These are phyloP conservation scores for Paramecium caudatum DNA, from an alignment of 73 alveolate species.

Conservation along the genomic window DNA sequence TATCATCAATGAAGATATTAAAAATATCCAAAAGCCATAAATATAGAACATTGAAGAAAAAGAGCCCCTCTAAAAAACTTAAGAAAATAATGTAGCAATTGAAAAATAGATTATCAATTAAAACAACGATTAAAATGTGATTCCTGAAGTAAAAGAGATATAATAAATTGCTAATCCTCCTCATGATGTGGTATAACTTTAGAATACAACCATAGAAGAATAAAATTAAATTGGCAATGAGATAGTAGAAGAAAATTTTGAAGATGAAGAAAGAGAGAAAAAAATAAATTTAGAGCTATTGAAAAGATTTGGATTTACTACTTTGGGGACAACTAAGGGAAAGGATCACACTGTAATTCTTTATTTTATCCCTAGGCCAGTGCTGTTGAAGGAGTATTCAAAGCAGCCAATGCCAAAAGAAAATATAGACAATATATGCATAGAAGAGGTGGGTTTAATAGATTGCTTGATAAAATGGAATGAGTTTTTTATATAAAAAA, in stretches of 20 bases:
- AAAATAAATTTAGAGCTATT: constrained; percentile 45
- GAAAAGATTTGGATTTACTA: constrained; percentile 64
- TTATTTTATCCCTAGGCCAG: background rate
- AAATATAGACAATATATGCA: constrained; percentile 76
- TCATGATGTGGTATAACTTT: no score
- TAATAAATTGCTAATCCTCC: no score
- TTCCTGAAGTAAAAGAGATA: background rate
- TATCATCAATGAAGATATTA: background rate
- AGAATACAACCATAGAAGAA: constrained; percentile 34
- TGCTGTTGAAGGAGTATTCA: constrained; percentile 67
- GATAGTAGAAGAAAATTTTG: constrained; percentile 49
- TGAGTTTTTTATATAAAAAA: no score
- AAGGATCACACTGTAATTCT: constrained; percentile 67
- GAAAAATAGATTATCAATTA: background rate
- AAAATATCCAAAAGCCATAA: no score
- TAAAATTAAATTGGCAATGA: constrained; percentile 41
- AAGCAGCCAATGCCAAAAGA: constrained; percentile 40
- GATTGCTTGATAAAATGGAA: no score
- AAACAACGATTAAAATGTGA: background rate
- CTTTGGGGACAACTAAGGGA: constrained; percentile 73
- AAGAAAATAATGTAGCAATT: background rate
- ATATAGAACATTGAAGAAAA: background rate
- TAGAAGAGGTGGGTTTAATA: constrained; percentile 77
- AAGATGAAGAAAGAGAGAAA: constrained; percentile 61
- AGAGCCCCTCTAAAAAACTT: no score